Percentiles rank a stretch among this genome's conserved stretches.
Evolutionary conservation across 441 rosid species (phyloP).

Genomic region (Croton laevigatus): DNA sequence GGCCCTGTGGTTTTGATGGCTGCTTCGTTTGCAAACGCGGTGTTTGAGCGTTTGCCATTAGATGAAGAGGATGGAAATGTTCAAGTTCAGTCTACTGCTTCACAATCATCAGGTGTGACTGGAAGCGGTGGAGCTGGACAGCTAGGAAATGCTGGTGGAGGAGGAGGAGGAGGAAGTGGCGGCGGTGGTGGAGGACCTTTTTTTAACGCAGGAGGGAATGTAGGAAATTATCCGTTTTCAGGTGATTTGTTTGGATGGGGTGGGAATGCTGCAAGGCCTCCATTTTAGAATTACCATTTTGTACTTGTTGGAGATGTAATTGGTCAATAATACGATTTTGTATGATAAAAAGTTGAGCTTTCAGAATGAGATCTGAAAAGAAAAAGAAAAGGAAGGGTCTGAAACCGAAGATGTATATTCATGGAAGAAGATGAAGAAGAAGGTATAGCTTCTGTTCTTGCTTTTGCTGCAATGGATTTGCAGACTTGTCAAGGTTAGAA

Average conservation of each 20-base stretch:
- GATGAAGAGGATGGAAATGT: constrained; percentile 43
- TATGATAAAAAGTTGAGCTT: background rate
- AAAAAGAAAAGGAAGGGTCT: background rate
- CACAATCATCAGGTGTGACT: constrained; percentile 62
- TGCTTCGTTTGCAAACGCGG: constrained; percentile 61
- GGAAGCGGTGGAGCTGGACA: constrained; percentile 40
- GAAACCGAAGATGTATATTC: background rate
- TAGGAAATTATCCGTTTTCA: constrained; percentile 50
- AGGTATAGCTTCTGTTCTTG: background rate
- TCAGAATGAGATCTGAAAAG: background rate
- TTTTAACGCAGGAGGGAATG: constrained; percentile 31
- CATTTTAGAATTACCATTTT: constrained; percentile 30
- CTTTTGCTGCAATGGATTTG: constrained; percentile 9
- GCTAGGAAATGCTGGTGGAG: constrained; percentile 40
- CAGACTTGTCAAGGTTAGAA: constrained; percentile 14
- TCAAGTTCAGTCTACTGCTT: constrained; percentile 43
- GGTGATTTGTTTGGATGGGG: constrained; percentile 61
- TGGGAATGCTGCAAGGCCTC: constrained; percentile 54
- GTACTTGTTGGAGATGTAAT: background rate
- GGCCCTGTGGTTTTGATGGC: constrained; percentile 58
- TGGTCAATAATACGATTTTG: background rate
- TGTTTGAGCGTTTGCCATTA: constrained; percentile 60
- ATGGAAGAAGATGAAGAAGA: background rate
- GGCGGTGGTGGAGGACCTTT: constrained; percentile 26
- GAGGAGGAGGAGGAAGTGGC: constrained; percentile 23